Evolutionary conservation across 768 basidiomycete genomes (phyloP).

Genomic region (Asterophora lycoperdoides): DNA sequence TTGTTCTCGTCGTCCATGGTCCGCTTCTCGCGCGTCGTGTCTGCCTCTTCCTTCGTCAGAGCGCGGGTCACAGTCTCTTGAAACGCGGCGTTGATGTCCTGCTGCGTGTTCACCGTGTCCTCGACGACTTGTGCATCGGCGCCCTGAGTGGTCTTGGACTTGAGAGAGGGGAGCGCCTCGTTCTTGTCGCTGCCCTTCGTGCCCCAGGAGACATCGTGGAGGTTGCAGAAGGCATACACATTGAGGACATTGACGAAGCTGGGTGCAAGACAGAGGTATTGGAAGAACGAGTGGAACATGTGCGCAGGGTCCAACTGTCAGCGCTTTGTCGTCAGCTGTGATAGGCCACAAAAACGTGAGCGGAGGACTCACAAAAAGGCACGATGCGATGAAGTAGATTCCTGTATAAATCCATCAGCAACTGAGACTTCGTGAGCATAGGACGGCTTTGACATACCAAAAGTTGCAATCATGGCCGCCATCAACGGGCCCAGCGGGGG

Average conservation of each 20-base stretch:
- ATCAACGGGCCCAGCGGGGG: conserved; percentile 81
- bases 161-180: conserved; percentile 73
- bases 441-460: conserved; percentile 45
- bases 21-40: conserved; percentile 56
- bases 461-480: conserved; percentile 85
- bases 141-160: conserved; percentile 53
- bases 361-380: conserved; percentile 67
- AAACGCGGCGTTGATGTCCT: conserved; percentile 78
- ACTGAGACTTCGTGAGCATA: background rate
- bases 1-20: conserved; percentile 78
- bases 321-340: conserved; percentile 1
- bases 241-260: conserved; percentile 94
- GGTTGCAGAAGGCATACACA: conserved; percentile 95
- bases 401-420: conserved; percentile 28
- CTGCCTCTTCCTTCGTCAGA: conserved; percentile 51
- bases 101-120: conserved; percentile 66
- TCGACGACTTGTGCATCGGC: conserved; percentile 65
- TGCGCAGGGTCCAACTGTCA: conserved; percentile 91
- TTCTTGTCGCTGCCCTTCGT: conserved; percentile 89
- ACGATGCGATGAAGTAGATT: conserved; percentile 79
- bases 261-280: conserved; percentile 84
- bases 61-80: conserved; percentile 80
- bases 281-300: conserved; percentile 91
- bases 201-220: conserved; percentile 94
- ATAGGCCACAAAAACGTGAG: background rate